Percentiles rank a stretch among this genome's conserved stretches.
phyloP scores from a whole-genome alignment of 768 basidiomycete species.

The Arthromyces matolae region DNA sequence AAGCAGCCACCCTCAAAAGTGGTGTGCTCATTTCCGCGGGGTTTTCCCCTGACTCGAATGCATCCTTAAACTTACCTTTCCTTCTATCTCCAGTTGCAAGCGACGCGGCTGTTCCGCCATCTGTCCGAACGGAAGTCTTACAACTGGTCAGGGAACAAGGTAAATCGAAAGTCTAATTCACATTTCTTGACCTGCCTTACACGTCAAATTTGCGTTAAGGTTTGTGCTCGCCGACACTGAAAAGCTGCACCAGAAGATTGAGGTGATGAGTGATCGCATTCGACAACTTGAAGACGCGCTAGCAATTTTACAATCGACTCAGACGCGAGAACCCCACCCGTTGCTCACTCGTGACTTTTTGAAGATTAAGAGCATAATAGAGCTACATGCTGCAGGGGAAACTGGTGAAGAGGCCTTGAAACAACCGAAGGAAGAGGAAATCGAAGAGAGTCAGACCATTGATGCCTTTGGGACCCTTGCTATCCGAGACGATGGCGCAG shows the following conservation, averaged over 20 bases:
- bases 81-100: conserved; percentile 43
- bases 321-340: conserved; percentile 53
- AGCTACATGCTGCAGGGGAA: conserved; percentile 56
- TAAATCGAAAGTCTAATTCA: conserved; percentile 29
- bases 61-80: not conserved
- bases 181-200: not conserved
- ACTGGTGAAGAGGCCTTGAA: conserved; percentile 25
- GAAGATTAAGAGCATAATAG: conserved; percentile 65
- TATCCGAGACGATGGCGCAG: conserved; percentile 63
- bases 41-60: not conserved
- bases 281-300: conserved; percentile 71
- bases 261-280: conserved; percentile 66
- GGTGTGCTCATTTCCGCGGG: not conserved
- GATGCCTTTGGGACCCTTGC: conserved; percentile 71
- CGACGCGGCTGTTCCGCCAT: conserved; percentile 74
- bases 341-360: conserved; percentile 57
- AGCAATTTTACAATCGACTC: conserved; percentile 46
- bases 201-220: conserved; percentile 26
- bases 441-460: conserved; percentile 49
- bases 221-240: conserved; percentile 74
- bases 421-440: conserved; percentile 20
- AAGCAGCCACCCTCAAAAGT: not conserved
- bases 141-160: conserved; percentile 78
- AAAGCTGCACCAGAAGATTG: conserved; percentile 63
- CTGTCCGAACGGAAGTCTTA: conserved; percentile 74